Conservation (phyloP, 371 early-diverging fungal genomes). For the Paraphysoderma sedebokerense region DNA sequence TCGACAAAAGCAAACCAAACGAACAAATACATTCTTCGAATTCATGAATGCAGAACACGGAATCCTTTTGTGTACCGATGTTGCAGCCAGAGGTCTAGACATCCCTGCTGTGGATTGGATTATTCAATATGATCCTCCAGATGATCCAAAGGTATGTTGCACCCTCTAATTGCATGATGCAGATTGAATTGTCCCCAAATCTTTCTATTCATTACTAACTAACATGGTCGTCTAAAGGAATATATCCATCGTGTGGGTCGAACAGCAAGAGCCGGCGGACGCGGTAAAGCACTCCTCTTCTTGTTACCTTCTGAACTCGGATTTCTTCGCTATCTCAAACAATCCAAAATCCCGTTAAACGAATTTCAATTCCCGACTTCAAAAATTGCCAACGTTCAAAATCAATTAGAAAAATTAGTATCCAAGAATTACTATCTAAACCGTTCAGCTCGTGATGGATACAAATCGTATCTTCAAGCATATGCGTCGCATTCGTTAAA, state of each 20-base stretch:
- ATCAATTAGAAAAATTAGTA: conserved; percentile 84
- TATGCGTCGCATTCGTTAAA: conserved; percentile 93
- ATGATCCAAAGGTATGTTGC: conserved; percentile 83
- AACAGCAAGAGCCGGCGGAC: conserved; percentile 87
- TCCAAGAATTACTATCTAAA: conserved; percentile 98
- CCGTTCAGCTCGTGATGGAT: conserved; percentile 95
- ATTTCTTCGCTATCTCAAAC: conserved; percentile 91
- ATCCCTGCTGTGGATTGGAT: conserved; percentile 97
- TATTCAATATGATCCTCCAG: conserved; percentile 97
- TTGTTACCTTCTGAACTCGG: conserved; percentile 89
- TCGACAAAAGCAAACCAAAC: conserved; percentile 86
- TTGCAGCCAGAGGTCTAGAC: conserved; percentile 97
- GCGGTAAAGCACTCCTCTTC: conserved; percentile 85
- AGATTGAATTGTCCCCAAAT: neutral
- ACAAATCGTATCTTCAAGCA: conserved; percentile 90
- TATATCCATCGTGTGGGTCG: conserved; percentile 98
- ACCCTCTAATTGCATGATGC: neutral
- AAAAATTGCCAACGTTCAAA: conserved; percentile 92
- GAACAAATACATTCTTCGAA: conserved; percentile 90
- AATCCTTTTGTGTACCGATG: conserved; percentile 91
- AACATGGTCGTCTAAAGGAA: too few species aligned
- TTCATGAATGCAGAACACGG: conserved; percentile 80
- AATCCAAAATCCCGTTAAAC: conserved; percentile 90
- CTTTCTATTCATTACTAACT: too few species aligned
- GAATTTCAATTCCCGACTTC: conserved; percentile 90